A percentile compares a stretch with the other conserved stretches of the same genome.
phyloP scores from a whole-genome alignment of 176 grass and related monocot species.

The Carex littledalei region DNA sequence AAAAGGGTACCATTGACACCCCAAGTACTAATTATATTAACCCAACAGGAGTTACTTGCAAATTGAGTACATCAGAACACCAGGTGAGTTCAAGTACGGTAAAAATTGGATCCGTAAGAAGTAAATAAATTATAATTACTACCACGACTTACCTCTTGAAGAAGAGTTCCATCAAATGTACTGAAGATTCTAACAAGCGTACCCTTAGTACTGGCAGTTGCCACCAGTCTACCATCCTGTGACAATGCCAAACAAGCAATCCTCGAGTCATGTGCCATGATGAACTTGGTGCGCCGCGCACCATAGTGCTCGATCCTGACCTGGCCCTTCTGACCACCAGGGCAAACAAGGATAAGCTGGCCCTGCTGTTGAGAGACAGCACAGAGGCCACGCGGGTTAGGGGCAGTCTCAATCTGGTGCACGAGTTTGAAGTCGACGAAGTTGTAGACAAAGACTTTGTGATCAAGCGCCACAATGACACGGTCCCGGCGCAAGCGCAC shows the following conservation, averaged over 20 bases:
- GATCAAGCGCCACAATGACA: slow-evolving; percentile 74
- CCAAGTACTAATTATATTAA: not conserved
- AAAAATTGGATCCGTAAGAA: not conserved
- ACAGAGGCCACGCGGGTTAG: slow-evolving; percentile 77
- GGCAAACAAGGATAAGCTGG: slow-evolving; percentile 80
- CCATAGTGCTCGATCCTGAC: slow-evolving; percentile 93
- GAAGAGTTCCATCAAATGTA: slow-evolving; percentile 61
- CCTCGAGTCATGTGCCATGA: slow-evolving; percentile 84
- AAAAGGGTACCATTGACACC: too few species aligned
- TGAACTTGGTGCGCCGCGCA: slow-evolving; percentile 74
- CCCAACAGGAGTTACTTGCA: not conserved
- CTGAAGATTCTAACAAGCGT: slow-evolving; percentile 88
- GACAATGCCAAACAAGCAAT: slow-evolving; percentile 83
- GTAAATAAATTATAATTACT: not conserved
- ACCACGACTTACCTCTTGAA: slow-evolving; percentile 73
- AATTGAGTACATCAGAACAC: not conserved
- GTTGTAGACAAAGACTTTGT: slow-evolving; percentile 95
- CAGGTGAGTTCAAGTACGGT: not conserved
- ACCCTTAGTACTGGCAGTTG: slow-evolving; percentile 85
- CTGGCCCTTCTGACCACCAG: slow-evolving; percentile 78
- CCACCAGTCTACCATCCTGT: slow-evolving; percentile 77
- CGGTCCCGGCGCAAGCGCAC: slow-evolving; percentile 91
- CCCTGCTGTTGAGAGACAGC: slow-evolving; percentile 91
- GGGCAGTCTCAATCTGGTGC: slow-evolving; percentile 89
- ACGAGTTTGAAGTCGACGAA: slow-evolving; percentile 89